Evolutionary conservation across 1,139 yeast species (phyloP), one percentile per base, ranked within the genome.

Genomic region (Pichia terricola): DNA sequence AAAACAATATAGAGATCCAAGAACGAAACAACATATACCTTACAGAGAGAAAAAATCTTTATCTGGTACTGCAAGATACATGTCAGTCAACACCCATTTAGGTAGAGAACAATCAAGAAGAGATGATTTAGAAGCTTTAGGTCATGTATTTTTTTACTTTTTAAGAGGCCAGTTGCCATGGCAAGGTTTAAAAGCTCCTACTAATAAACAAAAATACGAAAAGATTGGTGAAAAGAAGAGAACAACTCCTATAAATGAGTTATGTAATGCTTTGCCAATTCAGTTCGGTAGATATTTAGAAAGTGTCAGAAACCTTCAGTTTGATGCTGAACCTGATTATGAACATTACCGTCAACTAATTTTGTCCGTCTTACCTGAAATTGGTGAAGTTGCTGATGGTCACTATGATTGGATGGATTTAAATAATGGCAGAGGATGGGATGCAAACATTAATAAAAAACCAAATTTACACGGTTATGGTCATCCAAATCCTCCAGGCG

Each of bases 161-260:
- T 67, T 91, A 56, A 75, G 94, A 55, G 98, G 98, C 41, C 88
- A 86, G 51, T 75, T 91, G 59, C 98, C 98, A 42, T 91, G 98
- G 98, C 98, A 91, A 68, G 97, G 98, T 30, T 73, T 91, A 53
- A 89, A 89, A 66, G 98, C 97, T n/a, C 95, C 95, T 52, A 88
- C 95, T 36, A 91, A 91, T 68, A 91, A 91, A 67, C 88, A 85
- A 61, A 91, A 91, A 65, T 91, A 91, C 64, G 97, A 91, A 65
- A 89, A 88, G 63, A 91, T 91, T 65, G 97, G 94, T 39, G 79
- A 81, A 57, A 82, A 81, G 64, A 83, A 83, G 58, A 79, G 82
- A 61, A 69, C 79, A 3, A 83, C 94, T 0, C 76, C 81, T 35
- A 77, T 81, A 39, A 71, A 72, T 53, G 89, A 81, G 54, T 66